A percentile compares a stretch with the other conserved stretches of the same genome.
phyloP scores from a whole-genome alignment of 1,284 basidiomycete genomes.

The Ustilago loliicola region DNA sequence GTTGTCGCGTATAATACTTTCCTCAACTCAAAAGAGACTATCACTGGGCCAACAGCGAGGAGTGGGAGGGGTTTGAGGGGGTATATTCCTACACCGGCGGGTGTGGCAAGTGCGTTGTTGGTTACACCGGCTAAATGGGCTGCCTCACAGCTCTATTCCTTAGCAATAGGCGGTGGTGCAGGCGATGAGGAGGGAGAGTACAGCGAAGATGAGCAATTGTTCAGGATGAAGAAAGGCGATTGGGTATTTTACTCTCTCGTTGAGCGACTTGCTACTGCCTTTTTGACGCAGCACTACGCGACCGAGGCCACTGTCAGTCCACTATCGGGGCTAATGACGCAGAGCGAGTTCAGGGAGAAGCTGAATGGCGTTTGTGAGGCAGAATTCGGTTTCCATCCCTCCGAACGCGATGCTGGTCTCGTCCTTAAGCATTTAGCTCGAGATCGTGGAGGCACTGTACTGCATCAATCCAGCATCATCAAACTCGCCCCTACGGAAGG shows the following conservation, averaged over 20 bases:
- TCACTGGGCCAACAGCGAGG: slow-evolving; percentile 74
- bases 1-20: slow-evolving; percentile 77
- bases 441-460: slow-evolving; percentile 78
- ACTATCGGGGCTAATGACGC: slow-evolving; percentile 35
- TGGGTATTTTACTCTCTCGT: slow-evolving; percentile 81
- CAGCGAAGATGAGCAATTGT: slow-evolving; percentile 74
- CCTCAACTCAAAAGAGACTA: slow-evolving; percentile 74
- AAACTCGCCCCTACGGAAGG: slow-evolving; percentile 35
- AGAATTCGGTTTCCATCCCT: slow-evolving; percentile 61
- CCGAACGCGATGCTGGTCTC: slow-evolving; percentile 79
- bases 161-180: slow-evolving; percentile 73
- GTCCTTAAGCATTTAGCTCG: slow-evolving; percentile 83
- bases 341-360: slow-evolving; percentile 14
- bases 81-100: slow-evolving; percentile 27
- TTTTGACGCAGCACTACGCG: slow-evolving; percentile 24
- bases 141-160: slow-evolving; percentile 76
- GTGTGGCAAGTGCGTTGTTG: slow-evolving; percentile 27
- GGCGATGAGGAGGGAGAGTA: slow-evolving; percentile 72
- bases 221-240: slow-evolving; percentile 74
- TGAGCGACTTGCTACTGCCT: slow-evolving; percentile 70
- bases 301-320: slow-evolving; percentile 37
- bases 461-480: slow-evolving; percentile 76
- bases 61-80: background rate
- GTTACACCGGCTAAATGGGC: slow-evolving; percentile 75
- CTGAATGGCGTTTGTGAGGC: slow-evolving; percentile 6